A percentile compares a stretch with the other conserved stretches of the same genome.
phyloP scores from a whole-genome alignment of 352 stramenopile species.

The Phytopythium litorale region DNA sequence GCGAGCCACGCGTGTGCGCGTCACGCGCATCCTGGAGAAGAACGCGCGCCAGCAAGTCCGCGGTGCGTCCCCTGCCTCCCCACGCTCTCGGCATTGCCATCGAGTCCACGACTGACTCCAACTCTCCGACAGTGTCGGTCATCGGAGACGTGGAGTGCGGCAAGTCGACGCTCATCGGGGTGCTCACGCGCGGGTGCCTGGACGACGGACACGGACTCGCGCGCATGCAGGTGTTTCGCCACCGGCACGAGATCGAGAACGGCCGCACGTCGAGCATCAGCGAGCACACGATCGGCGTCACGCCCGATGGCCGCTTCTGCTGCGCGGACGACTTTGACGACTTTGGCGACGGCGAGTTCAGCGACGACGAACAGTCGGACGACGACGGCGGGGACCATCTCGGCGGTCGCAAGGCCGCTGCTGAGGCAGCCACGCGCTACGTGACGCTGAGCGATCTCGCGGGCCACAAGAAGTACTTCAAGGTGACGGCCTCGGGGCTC shows the following conservation, averaged over 20 bases:
- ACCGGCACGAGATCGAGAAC: slow-evolving; percentile 89
- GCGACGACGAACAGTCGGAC: slow-evolving; percentile 10
- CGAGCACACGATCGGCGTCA: slow-evolving; percentile 80
- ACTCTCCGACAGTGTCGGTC: slow-evolving; percentile 50
- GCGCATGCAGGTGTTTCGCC: slow-evolving; percentile 87
- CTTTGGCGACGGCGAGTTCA: slow-evolving; percentile 39
- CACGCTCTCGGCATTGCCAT: background rate
- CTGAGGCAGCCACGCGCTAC: slow-evolving; percentile 18
- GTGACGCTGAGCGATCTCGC: slow-evolving; percentile 77
- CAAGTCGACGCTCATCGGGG: slow-evolving; percentile 88
- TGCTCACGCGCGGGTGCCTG: slow-evolving; percentile 79
- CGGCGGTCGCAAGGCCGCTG: background rate
- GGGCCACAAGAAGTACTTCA: slow-evolving; percentile 87
- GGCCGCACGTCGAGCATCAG: slow-evolving; percentile 87
- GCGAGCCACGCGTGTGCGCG: slow-evolving; percentile 43
- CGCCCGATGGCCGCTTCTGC: slow-evolving; percentile 53
- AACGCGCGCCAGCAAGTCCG: slow-evolving; percentile 58
- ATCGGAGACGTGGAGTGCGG: slow-evolving; percentile 85
- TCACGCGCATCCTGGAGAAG: slow-evolving; percentile 47
- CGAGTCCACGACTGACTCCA: background rate
- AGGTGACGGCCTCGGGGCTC: slow-evolving; percentile 82
- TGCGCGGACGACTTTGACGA: slow-evolving; percentile 43
- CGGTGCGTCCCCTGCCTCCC: slow-evolving; percentile 17
- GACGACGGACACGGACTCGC: slow-evolving; percentile 85
- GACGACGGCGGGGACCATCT: slow-evolving; percentile 13